Evolutionary conservation across 306 rosid species (phyloP).

Genomic region (Castanea sativa): DNA sequence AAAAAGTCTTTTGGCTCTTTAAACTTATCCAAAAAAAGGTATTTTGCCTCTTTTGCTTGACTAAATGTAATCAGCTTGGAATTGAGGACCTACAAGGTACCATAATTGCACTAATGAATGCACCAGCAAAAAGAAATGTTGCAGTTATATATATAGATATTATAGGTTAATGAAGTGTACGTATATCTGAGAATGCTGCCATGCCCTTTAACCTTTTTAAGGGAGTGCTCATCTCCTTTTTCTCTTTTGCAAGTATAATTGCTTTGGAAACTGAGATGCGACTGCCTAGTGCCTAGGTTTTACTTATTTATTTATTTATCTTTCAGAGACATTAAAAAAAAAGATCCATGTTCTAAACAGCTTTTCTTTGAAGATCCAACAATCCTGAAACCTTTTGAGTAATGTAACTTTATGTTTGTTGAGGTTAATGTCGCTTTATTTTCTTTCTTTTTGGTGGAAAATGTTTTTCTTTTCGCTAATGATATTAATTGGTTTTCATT

Average conservation of each 20-base stretch:
- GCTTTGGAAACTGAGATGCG: background rate
- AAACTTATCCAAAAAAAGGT: background rate
- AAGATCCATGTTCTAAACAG: background rate
- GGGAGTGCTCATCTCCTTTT: too few species aligned
- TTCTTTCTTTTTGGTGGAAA: too few species aligned
- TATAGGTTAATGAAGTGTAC: background rate
- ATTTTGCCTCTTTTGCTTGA: background rate
- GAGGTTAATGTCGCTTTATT: background rate
- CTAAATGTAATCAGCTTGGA: background rate
- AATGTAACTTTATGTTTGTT: background rate
- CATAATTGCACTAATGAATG: background rate
- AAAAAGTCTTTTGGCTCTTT: background rate
- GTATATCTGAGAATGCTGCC: background rate
- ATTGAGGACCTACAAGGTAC: background rate
- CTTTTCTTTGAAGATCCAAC: background rate
- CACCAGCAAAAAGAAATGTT: background rate
- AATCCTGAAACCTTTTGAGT: background rate
- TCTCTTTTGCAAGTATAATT: background rate
- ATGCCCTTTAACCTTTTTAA: too few species aligned
- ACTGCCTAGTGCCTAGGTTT: background rate
- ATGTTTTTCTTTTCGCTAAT: background rate
- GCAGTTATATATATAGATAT: background rate
- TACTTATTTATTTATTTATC: background rate
- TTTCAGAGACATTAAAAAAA: background rate
- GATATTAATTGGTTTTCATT: constrained; percentile 13